Percentiles rank a stretch among this genome's conserved stretches.
These are phyloP conservation scores for Leptodermis oblonga DNA, from an alignment of 257 asterid species.

Conservation along the genomic window DNA sequence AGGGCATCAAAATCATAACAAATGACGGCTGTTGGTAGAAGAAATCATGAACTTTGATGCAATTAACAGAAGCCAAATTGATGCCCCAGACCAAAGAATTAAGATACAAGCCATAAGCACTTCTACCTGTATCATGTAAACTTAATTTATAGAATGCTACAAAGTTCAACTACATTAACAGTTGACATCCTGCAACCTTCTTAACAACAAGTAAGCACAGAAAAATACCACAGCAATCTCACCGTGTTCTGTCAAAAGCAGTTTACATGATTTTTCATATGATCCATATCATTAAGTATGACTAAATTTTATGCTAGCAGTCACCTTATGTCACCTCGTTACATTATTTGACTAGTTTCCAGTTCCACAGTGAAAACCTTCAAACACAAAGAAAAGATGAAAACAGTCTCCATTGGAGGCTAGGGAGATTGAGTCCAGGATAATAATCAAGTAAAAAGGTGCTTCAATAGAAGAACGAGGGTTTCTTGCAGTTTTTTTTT, in stretches of 20 bases:
- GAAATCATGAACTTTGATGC: not conserved
- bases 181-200: constrained; percentile 1
- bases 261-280: not conserved
- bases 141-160: not conserved
- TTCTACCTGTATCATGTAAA: not conserved
- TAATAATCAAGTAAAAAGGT: not conserved
- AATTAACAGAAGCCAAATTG: not conserved
- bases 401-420: not conserved
- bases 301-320: not conserved
- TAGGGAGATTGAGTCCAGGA: not conserved
- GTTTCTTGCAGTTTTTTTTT: not conserved
- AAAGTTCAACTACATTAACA: not conserved
- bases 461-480: not conserved
- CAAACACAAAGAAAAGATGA: not conserved
- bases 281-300: too few relatives aligned
- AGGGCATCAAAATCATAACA: constrained; percentile 1
- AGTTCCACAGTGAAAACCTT: not conserved
- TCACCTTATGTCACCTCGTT: not conserved
- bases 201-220: not conserved
- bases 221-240: not conserved
- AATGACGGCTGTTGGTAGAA: not conserved
- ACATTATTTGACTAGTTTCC: too few relatives aligned
- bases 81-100: not conserved
- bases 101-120: not conserved
- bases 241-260: not conserved